phyloP scores from a whole-genome alignment of 345 rosid genomes.

The Rubroshorea leprosula region DNA sequence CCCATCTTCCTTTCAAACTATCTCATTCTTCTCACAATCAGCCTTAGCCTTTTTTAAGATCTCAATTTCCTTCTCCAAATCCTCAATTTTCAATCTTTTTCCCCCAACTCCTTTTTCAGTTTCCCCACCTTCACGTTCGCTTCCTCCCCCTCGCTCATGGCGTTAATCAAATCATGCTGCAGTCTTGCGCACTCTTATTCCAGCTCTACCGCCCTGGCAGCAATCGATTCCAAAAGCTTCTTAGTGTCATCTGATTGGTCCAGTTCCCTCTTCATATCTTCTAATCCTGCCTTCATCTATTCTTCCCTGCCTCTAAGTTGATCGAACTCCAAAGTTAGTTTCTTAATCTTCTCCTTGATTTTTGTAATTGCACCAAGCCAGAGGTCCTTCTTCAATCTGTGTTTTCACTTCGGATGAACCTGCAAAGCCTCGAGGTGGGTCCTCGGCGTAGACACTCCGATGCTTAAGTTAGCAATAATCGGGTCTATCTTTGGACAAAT shows the following conservation, averaged over 20 bases:
- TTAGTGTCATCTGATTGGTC: constrained; percentile 49
- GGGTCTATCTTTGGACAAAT: too few species aligned
- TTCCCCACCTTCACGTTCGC: constrained; percentile 34
- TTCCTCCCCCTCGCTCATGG: constrained; percentile 46
- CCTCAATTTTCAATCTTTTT: constrained; percentile 35
- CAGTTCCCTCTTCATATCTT: constrained; percentile 38
- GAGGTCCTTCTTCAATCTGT: too few species aligned
- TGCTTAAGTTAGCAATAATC: too few species aligned
- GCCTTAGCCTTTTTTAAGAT: constrained; percentile 48
- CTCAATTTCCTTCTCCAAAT: constrained; percentile 43
- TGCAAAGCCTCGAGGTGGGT: too few species aligned
- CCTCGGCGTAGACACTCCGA: too few species aligned
- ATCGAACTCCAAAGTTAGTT: constrained; percentile 31
- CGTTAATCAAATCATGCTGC: constrained; percentile 53
- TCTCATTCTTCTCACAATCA: constrained; percentile 52
- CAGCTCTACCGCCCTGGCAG: constrained; percentile 52
- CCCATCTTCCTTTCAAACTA: constrained; percentile 73
- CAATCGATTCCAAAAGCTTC: constrained; percentile 38
- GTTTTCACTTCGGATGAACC: too few species aligned
- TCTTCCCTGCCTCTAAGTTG: constrained; percentile 32
- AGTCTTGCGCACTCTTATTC: constrained; percentile 56
- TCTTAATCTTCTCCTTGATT: constrained; percentile 29
- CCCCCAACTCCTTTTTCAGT: constrained; percentile 36
- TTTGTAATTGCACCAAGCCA: too few species aligned
- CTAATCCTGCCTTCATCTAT: constrained; percentile 34